Base-by-base conservation (phyloP, 768 basidiomycete genomes). In the Tricholoma sp. region DNA sequence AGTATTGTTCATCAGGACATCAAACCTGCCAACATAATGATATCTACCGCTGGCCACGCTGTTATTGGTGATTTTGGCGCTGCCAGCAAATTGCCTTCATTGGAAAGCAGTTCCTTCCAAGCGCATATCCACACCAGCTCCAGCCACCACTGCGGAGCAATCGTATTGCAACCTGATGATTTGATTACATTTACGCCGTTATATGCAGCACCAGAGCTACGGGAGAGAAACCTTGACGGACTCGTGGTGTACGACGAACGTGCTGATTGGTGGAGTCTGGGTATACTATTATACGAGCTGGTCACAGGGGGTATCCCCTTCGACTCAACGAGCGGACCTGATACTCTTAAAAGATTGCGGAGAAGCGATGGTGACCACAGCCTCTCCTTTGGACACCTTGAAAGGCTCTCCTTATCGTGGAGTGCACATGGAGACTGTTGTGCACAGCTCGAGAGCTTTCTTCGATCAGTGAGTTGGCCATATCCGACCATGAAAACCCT, bases 1-100 rank as follows among this genome's bases (percentile, higher is more conserved):
- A 84, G 85, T 24, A 82, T 86, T 64, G 81, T 87, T 37, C 85
- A 88, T 61, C 81, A 84, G 39, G 85, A 86, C 62, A 80, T 89
- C 69, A 86, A 85, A 61, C 85, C 86, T 2, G 75, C 77, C 53
- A 89, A 87, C 65, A 73, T 89, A 24, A 74, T 87, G 54, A 73
- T 82, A 58, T 77, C 78, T 13, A 67, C 68, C 11, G 68, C 77
- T 42, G 79, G 79, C 15, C 76, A 77, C 48, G 69, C 69, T 15
- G 77, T 86, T 60, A 84, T 88, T 24, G 80, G 82, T 6, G 83
- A 86, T 62, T 85, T 86, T 66, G 83, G 83, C 13, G 80, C 83
- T 36, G 82, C 85, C 5, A 66, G 61, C 4, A 57, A 62, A 32
- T 62, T 71, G 48, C 69, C 64, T 39, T 52, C 51, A 29, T 28